phyloP scores from a whole-genome alignment of 129 eudicot genomes.

The Ambrosia trifida region DNA sequence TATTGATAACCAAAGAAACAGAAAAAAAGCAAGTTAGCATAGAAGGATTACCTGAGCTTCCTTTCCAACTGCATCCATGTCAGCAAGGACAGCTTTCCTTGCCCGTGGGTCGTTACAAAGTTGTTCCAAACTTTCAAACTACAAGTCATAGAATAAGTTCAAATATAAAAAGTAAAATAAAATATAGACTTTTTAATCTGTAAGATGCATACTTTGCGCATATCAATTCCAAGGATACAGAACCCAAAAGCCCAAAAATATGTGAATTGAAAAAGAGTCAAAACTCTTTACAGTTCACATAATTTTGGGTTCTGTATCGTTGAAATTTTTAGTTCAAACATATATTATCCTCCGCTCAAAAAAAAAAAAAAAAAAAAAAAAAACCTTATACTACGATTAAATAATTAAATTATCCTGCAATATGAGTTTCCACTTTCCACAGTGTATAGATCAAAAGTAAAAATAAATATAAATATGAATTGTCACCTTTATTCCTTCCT shows the following conservation, averaged over 20 bases:
- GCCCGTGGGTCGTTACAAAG: constrained; percentile 69
- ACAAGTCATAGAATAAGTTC: constrained; percentile 19
- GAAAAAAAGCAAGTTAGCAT: background rate
- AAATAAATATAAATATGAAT: background rate
- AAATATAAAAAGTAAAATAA: background rate
- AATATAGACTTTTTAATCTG: background rate
- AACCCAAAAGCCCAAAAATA: too few species aligned
- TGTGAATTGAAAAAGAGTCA: too few species aligned
- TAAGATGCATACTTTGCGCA: too few species aligned
- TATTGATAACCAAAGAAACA: background rate
- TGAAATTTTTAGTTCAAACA: too few species aligned
- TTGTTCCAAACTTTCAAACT: constrained; percentile 61
- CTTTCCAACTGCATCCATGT: constrained; percentile 71
- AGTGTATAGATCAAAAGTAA: background rate
- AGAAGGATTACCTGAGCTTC: constrained; percentile 58
- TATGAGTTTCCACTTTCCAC: too few species aligned
- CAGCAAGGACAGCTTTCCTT: constrained; percentile 63
- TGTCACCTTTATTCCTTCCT: constrained; percentile 73
- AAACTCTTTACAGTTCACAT: too few species aligned
- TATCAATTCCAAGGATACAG: too few species aligned
- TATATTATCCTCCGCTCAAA: too few species aligned
- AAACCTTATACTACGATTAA: too few species aligned
- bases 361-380: too few species aligned
- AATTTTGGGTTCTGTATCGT: too few species aligned
- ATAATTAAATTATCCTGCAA: too few species aligned